Conservation (phyloP, 345 rosid genomes). For the Luvunga scandens region DNA sequence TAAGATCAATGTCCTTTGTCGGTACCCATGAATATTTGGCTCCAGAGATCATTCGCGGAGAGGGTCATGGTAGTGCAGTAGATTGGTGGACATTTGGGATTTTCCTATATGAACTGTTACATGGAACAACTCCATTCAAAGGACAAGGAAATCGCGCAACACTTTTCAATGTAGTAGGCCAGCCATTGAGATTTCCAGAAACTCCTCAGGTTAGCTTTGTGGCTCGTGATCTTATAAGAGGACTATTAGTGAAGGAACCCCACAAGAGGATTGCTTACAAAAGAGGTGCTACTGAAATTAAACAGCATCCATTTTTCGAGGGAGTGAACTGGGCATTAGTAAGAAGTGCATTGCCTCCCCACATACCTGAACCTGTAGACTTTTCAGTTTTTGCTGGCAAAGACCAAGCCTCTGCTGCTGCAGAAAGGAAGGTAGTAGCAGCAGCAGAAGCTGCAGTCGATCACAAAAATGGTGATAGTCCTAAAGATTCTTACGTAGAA, state of each 20-base stretch:
- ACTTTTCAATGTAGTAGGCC: conserved; percentile 81
- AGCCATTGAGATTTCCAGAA: conserved; percentile 80
- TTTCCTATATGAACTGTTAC: conserved; percentile 77
- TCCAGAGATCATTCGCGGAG: conserved; percentile 90
- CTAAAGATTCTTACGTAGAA: conserved; percentile 42
- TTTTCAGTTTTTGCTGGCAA: conserved; percentile 53
- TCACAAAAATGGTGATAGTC: conserved; percentile 14
- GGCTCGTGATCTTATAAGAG: conserved; percentile 78
- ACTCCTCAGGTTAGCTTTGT: conserved; percentile 56
- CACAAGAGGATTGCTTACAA: conserved; percentile 74
- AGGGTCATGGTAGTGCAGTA: conserved; percentile 95
- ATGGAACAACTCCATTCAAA: conserved; percentile 86
- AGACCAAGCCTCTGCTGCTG: conserved; percentile 34
- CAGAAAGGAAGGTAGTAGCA: conserved; percentile 15
- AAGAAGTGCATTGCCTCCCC: conserved; percentile 79
- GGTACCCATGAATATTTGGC: conserved; percentile 94
- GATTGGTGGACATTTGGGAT: conserved; percentile 98
- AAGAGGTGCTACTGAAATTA: conserved; percentile 90
- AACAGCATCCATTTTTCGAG: conserved; percentile 86
- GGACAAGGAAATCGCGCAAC: conserved; percentile 91
- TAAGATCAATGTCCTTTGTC: conserved; percentile 88
- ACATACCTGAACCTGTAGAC: conserved; percentile 74
- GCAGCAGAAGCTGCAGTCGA: conserved; percentile 20
- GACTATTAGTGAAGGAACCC: conserved; percentile 77
- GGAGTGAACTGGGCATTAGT: conserved; percentile 93